These are phyloP conservation scores for Odontarrhena argentea DNA, from an alignment of 345 rosid genomes.

Conservation along the genomic window DNA sequence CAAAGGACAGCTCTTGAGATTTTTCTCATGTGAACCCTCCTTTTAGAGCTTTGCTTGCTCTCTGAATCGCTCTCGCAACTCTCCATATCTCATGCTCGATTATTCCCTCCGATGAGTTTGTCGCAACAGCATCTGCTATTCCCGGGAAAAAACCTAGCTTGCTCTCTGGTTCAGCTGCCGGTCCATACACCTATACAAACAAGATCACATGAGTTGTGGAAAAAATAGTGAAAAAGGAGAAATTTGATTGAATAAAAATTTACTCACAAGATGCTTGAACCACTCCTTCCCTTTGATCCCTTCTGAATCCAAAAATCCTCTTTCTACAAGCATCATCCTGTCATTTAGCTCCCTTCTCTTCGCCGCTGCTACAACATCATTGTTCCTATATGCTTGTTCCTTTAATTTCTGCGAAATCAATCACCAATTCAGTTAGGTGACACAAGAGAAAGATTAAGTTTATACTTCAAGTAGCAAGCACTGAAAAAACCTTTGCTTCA, in stretches of 20 bases:
- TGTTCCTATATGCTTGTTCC: conserved; percentile 36
- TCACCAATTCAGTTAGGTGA: not conserved
- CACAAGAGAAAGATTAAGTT: not conserved
- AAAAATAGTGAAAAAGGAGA: not conserved
- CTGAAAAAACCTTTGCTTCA: conserved; percentile 60
- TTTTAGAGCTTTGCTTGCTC: conserved; percentile 73
- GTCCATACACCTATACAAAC: conserved; percentile 72
- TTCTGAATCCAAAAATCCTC: conserved; percentile 82
- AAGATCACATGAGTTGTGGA: not conserved
- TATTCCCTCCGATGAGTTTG: conserved; percentile 30
- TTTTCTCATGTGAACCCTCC: conserved; percentile 52
- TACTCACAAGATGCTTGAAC: conserved; percentile 95
- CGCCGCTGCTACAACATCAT: conserved; percentile 38
- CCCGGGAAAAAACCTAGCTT: conserved; percentile 78
- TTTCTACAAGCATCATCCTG: conserved; percentile 82
- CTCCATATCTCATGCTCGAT: conserved; percentile 90
- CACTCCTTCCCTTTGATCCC: conserved; percentile 77
- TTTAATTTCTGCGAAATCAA: conserved; percentile 53
- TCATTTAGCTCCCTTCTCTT: conserved; percentile 72
- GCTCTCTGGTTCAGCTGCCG: conserved; percentile 54
- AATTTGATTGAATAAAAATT: not conserved
- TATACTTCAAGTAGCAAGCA: not conserved
- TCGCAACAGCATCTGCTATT: conserved; percentile 68
- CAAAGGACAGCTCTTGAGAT: conserved; percentile 6
- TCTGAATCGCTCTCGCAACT: conserved; percentile 80